phyloP scores from a whole-genome alignment of 768 basidiomycete genomes.

The Scleroderma citrinum region DNA sequence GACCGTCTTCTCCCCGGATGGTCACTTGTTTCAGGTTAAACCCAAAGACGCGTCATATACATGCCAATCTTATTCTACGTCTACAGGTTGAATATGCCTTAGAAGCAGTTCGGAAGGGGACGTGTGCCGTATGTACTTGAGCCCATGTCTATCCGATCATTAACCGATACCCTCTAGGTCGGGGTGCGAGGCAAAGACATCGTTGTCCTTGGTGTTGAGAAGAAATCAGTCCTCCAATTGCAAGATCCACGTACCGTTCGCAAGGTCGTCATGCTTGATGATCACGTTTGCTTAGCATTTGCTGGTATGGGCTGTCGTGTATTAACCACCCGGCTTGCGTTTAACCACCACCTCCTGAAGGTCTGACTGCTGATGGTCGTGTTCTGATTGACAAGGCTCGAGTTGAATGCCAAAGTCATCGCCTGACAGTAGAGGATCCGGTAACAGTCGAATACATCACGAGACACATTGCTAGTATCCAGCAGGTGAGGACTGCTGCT shows the following conservation, averaged over 20 bases:
- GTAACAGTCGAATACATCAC: constrained; percentile 99
- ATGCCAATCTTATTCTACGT: constrained; percentile 14
- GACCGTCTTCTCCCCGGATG: constrained; percentile 98
- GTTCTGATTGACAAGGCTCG: constrained; percentile 97
- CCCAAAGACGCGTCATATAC: constrained; percentile 21
- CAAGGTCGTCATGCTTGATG: constrained; percentile 98
- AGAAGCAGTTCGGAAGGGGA: constrained; percentile 97
- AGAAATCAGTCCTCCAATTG: constrained; percentile 95
- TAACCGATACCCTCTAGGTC: constrained; percentile 52
- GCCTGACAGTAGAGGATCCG: constrained; percentile 95
- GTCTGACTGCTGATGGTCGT: constrained; percentile 94
- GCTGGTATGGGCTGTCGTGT: constrained; percentile 61
- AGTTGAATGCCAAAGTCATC: constrained; percentile 95
- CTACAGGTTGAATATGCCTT: constrained; percentile 93
- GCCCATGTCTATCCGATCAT: neutral
- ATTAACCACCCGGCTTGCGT: constrained; percentile 5
- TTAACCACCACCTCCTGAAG: constrained; percentile 36
- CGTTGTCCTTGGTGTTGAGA: constrained; percentile 96
- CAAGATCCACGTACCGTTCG: constrained; percentile 97
- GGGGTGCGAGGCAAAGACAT: constrained; percentile 93
- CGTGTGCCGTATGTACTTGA: constrained; percentile 72
- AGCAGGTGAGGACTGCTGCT: constrained; percentile 62
- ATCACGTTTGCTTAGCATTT: constrained; percentile 95
- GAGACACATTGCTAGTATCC: constrained; percentile 95
- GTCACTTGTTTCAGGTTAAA: constrained; percentile 92